phyloP scores from a whole-genome alignment of 768 basidiomycete genomes.

The Psilocybe tampanensis region DNA sequence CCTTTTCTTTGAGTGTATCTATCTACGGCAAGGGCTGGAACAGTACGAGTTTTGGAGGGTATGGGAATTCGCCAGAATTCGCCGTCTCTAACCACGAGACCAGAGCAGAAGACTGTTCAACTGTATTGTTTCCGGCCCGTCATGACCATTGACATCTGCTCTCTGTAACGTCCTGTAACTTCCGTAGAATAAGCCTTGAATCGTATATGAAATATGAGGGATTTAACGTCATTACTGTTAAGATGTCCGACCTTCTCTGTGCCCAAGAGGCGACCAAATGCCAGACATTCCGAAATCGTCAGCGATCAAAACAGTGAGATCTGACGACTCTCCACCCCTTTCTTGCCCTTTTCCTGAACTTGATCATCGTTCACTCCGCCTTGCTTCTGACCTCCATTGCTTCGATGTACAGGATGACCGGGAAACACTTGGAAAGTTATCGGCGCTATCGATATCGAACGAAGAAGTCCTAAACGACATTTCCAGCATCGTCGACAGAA shows the following conservation, averaged over 20 bases:
- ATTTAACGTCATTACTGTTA: neutral
- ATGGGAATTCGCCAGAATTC: neutral
- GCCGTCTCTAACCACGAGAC: neutral
- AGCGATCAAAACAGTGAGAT: neutral
- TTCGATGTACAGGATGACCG: neutral
- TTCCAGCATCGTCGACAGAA: slow-evolving; percentile 7
- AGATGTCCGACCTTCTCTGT: neutral
- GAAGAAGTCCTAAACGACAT: slow-evolving; percentile 10
- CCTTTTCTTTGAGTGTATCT: too few relatives aligned
- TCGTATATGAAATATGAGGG: neutral
- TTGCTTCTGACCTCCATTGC: neutral
- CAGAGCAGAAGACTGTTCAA: neutral
- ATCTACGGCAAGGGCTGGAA: neutral
- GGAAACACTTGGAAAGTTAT: neutral
- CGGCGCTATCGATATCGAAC: neutral
- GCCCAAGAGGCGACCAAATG: neutral
- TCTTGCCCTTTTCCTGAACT: neutral
- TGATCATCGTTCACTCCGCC: neutral
- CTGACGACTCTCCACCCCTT: neutral
- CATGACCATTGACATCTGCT: neutral
- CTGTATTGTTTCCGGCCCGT: neutral
- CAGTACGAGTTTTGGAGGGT: neutral
- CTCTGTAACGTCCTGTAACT: neutral
- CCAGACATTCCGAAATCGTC: neutral
- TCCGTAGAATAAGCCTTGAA: neutral